phyloP scores from a whole-genome alignment of 2,329 filamentous ascomycete genomes.

The Colletotrichum tabaci region DNA sequence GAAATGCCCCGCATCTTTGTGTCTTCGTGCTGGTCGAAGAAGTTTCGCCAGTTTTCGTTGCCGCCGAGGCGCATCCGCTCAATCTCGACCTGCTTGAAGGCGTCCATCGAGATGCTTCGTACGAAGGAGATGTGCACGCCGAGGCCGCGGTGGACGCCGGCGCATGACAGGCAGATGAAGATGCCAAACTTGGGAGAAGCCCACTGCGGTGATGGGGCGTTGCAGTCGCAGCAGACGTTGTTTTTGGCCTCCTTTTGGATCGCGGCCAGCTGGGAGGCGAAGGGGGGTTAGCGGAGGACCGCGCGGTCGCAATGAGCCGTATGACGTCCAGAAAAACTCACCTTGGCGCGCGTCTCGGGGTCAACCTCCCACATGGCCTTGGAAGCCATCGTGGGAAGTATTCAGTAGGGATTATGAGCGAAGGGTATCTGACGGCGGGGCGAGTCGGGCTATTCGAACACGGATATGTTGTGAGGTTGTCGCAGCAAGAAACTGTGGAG shows the following conservation, averaged over 20 bases:
- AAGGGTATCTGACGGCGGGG: conserved; percentile 7
- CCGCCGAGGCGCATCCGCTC: conserved; percentile 94
- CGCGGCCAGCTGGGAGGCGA: conserved; percentile 77
- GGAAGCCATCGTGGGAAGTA: conserved; percentile 67
- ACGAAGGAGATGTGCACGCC: conserved; percentile 99
- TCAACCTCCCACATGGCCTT: conserved; percentile 99
- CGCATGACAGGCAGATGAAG: conserved; percentile 98
- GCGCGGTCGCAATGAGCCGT: conserved; percentile 18
- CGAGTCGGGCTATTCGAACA: background rate
- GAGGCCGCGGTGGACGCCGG: conserved; percentile 92
- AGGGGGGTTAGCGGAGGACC: conserved; percentile 30
- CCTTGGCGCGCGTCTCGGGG: conserved; percentile 96
- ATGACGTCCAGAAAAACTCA: conserved; percentile 56
- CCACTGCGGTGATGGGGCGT: conserved; percentile 97
- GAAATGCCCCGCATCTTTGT: conserved; percentile 77
- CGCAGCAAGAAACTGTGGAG: conserved; percentile 38
- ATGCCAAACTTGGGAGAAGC: conserved; percentile 97
- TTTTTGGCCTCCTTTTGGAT: conserved; percentile 94
- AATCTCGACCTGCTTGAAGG: conserved; percentile 94
- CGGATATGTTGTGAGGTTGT: conserved; percentile 22
- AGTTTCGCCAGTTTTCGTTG: conserved; percentile 88
- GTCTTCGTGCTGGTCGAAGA: conserved; percentile 83
- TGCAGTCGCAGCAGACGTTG: conserved; percentile 93
- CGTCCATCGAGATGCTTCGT: conserved; percentile 97
- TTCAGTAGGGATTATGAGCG: conserved; percentile 4